Conservation (phyloP, 495 filamentous ascomycete genomes). For the Venustampulla echinocandica region DNA sequence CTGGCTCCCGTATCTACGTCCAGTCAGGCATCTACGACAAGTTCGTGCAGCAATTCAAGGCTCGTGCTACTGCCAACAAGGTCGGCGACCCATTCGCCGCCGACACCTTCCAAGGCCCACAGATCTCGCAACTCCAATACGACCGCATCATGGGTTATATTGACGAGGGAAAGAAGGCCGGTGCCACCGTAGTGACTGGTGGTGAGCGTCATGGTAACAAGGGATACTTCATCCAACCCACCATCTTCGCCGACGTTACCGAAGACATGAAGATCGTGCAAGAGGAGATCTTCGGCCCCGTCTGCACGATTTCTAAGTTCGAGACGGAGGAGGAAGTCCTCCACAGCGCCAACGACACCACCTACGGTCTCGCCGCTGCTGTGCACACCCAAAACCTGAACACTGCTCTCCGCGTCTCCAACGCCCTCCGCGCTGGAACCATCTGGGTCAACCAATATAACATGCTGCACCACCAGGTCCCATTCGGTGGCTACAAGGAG, state of each 20-base stretch:
- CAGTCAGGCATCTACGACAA: slow-evolving; percentile 95
- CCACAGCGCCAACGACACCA: slow-evolving; percentile 69
- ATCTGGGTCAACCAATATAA: slow-evolving; percentile 97
- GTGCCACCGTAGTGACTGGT: slow-evolving; percentile 77
- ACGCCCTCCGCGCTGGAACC: slow-evolving; percentile 76
- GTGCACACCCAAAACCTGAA: slow-evolving; percentile 91
- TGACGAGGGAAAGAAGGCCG: slow-evolving; percentile 74
- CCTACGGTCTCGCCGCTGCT: slow-evolving; percentile 82
- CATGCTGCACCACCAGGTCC: slow-evolving; percentile 67
- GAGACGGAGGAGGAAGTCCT: slow-evolving; percentile 79
- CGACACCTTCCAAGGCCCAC: slow-evolving; percentile 94
- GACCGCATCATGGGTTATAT: slow-evolving; percentile 99
- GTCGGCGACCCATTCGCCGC: slow-evolving; percentile 86
- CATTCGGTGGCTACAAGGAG: slow-evolving; percentile 92
- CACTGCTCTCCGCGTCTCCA: slow-evolving; percentile 83
- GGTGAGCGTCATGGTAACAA: slow-evolving; percentile 82
- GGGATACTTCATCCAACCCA: slow-evolving; percentile 97
- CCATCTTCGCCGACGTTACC: slow-evolving; percentile 86
- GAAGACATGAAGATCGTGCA: slow-evolving; percentile 96
- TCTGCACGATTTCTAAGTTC: slow-evolving; percentile 92
- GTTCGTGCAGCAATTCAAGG: slow-evolving; percentile 83
- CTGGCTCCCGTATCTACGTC: slow-evolving; percentile 90
- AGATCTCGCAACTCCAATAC: slow-evolving; percentile 90
- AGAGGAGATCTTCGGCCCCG: slow-evolving; percentile 97
- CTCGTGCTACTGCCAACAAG: slow-evolving; percentile 69